Percentiles rank a stretch among this genome's conserved stretches.
These are phyloP conservation scores for Phytophthora idaei DNA, from an alignment of 352 stramenopile genomes.

Conservation along the genomic window DNA sequence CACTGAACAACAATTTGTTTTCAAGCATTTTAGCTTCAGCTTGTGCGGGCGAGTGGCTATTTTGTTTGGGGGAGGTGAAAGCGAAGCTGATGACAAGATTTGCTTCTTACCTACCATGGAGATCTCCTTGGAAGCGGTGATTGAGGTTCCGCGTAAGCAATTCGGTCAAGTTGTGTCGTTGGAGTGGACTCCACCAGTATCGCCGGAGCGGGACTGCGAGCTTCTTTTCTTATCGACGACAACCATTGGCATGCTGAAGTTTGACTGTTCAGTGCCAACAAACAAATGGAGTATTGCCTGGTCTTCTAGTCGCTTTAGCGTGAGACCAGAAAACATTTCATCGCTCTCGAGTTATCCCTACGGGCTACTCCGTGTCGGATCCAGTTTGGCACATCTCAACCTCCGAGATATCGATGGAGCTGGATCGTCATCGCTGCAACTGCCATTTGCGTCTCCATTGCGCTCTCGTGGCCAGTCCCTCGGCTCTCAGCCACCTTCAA, in stretches of 20 bases:
- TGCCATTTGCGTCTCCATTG: constrained; percentile 11
- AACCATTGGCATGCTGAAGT: constrained; percentile 65
- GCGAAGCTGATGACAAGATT: constrained; percentile 37
- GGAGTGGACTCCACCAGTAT: constrained; percentile 66
- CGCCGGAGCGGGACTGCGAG: constrained; percentile 54
- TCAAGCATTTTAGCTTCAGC: constrained; percentile 62
- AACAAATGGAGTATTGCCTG: constrained; percentile 67
- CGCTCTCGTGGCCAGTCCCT: constrained; percentile 6
- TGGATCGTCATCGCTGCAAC: constrained; percentile 18
- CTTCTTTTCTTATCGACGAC: constrained; percentile 72
- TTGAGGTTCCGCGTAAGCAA: constrained; percentile 61
- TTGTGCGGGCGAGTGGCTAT: constrained; percentile 60
- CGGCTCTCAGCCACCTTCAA: constrained; percentile 21
- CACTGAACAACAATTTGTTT: constrained; percentile 41
- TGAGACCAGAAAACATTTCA: constrained; percentile 54
- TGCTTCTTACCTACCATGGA: constrained; percentile 65
- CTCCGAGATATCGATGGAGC: constrained; percentile 52
- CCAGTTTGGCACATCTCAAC: constrained; percentile 64
- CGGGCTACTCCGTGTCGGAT: constrained; percentile 48
- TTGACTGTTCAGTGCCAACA: constrained; percentile 42
- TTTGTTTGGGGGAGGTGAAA: constrained; percentile 47
- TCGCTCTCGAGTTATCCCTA: constrained; percentile 62
- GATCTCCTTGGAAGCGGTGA: constrained; percentile 55
- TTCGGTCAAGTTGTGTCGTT: constrained; percentile 64
- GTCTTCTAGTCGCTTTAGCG: constrained; percentile 65